Percentiles rank a stretch among this genome's conserved stretches.
Conservation (phyloP, 78 protist genomes). For the Cavenderia fasciculata region DNA sequence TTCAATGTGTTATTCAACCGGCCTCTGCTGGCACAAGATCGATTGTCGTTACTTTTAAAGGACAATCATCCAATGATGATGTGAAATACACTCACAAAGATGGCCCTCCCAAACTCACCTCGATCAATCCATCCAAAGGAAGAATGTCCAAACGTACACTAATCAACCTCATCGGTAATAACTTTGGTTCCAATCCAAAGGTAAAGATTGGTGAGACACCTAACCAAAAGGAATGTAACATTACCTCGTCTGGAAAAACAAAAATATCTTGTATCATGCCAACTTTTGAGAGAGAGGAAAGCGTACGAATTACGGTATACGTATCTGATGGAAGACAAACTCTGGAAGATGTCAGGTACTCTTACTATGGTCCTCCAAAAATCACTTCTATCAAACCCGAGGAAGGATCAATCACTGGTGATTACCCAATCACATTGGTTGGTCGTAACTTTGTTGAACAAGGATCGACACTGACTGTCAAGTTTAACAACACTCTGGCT, state of each 20-base stretch:
- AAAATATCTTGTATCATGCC: not conserved
- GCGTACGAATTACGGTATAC: not conserved
- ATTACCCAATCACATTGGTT: not conserved
- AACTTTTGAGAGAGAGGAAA: not conserved
- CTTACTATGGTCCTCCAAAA: slow-evolving; percentile 12
- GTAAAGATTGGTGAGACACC: not conserved
- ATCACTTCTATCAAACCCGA: not conserved
- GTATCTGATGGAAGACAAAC: not conserved
- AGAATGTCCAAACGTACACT: no score
- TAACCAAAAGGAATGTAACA: no score
- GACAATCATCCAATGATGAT: not conserved
- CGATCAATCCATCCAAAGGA: no score
- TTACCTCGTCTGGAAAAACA: not conserved
- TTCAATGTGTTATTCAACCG: not conserved
- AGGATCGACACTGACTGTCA: not conserved
- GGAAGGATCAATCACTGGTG: not conserved
- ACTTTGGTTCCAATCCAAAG: no score
- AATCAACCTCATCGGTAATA: no score
- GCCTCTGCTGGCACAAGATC: not conserved
- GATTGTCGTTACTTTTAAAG: not conserved
- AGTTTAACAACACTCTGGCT: no score
- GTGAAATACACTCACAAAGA: not conserved
- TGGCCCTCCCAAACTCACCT: no score
- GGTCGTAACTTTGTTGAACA: not conserved
- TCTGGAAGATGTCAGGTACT: not conserved